Evolutionary conservation across 768 basidiomycete genomes (phyloP).

Genomic region (Omphalotus guepiniiformis): DNA sequence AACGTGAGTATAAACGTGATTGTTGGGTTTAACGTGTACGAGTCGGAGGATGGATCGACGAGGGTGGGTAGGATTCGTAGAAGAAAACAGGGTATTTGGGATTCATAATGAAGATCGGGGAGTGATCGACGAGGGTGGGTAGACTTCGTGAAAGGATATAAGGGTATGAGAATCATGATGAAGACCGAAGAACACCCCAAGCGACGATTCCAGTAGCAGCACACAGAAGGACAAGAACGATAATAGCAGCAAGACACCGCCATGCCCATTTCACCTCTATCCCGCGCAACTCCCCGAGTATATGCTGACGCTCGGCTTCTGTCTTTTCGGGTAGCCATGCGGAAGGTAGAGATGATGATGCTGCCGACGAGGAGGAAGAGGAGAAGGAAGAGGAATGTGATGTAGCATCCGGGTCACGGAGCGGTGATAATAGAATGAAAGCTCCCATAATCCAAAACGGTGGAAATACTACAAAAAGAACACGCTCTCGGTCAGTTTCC

Average conservation of each 20-base stretch:
- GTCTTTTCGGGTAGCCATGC: constrained; percentile 58
- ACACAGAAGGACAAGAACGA: constrained; percentile 37
- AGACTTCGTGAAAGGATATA: no score
- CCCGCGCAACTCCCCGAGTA: constrained; percentile 43
- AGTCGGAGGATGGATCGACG: no score
- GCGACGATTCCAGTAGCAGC: constrained; percentile 26
- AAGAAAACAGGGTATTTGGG: no score
- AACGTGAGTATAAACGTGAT: no score
- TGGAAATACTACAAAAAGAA: constrained; percentile 44
- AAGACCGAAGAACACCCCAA: constrained; percentile 29
- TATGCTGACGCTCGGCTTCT: constrained; percentile 40
- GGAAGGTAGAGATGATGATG: constrained; percentile 14
- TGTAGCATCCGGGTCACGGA: constrained; percentile 36
- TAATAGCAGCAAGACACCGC: constrained; percentile 50
- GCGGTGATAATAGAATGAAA: constrained; percentile 50
- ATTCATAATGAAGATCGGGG: no score
- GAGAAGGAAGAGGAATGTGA: constrained; percentile 11
- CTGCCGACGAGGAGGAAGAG: background rate
- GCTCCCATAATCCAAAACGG: constrained; percentile 59
- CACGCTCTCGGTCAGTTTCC: constrained; percentile 5
- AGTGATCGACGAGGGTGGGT: no score
- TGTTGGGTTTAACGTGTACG: no score
- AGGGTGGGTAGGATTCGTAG: no score
- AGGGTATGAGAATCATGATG: no score
- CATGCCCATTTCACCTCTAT: constrained; percentile 54